phyloP scores from a whole-genome alignment of 2,329 filamentous ascomycete genomes.

The Calonectria pauciramosa region DNA sequence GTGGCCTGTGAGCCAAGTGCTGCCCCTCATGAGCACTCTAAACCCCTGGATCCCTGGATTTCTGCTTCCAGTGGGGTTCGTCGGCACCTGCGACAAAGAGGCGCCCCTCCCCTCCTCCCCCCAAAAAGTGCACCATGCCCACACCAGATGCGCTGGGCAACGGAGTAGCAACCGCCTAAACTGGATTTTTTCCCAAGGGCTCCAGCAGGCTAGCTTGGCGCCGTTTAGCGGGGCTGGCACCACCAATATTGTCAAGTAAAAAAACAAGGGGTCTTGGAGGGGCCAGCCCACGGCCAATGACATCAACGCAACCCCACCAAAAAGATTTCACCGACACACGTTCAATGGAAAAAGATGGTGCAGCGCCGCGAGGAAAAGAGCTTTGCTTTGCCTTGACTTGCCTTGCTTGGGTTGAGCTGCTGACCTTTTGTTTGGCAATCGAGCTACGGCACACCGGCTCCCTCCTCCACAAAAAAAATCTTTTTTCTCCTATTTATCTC shows the following conservation, averaged over 20 bases:
- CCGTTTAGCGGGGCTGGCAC: slow-evolving; percentile 15
- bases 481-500: slow-evolving; percentile 8
- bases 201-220: slow-evolving; percentile 10
- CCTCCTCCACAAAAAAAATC: slow-evolving; percentile 27
- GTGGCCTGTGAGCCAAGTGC: not conserved
- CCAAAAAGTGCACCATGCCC: slow-evolving; percentile 15
- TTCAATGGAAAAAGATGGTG: not conserved
- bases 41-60: slow-evolving; percentile 34
- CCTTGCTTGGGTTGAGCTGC: slow-evolving; percentile 12
- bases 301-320: slow-evolving; percentile 47
- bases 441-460: slow-evolving; percentile 15
- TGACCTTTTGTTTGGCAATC: not conserved
- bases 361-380: slow-evolving; percentile 29
- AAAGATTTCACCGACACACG: slow-evolving; percentile 43
- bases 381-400: slow-evolving; percentile 26
- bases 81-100: slow-evolving; percentile 23
- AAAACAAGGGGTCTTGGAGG: slow-evolving; percentile 41
- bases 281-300: slow-evolving; percentile 42
- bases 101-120: not conserved
- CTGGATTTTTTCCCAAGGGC: not conserved
- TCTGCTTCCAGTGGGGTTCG: slow-evolving; percentile 32
- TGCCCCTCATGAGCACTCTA: slow-evolving; percentile 10
- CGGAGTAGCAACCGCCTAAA: slow-evolving; percentile 10
- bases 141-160: slow-evolving; percentile 13
- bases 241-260: slow-evolving; percentile 16